phyloP scores from a whole-genome alignment of 2,329 filamentous ascomycete genomes.

The Fusarium setosum region DNA sequence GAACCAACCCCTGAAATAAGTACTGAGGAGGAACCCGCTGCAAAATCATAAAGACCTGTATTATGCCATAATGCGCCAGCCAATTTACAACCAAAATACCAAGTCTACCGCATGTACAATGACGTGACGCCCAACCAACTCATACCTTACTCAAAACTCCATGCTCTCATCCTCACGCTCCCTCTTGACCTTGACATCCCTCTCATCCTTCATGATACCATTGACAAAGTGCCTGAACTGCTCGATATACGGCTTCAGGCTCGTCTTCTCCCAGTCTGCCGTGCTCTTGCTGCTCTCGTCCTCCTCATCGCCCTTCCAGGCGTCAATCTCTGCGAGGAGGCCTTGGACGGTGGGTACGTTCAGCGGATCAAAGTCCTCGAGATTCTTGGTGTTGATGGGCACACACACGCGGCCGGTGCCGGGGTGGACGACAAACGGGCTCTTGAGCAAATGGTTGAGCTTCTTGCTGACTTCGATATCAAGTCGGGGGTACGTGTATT shows the following conservation, averaged over 20 bases:
- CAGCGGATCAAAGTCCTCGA: constrained; percentile 89
- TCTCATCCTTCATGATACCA: constrained; percentile 80
- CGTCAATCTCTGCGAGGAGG: constrained; percentile 86
- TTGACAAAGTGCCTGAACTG: constrained; percentile 87
- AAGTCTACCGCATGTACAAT: constrained; percentile 33
- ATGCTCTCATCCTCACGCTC: constrained; percentile 65
- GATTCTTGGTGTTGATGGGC: constrained; percentile 80
- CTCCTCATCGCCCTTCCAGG: constrained; percentile 70
- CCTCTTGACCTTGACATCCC: constrained; percentile 64
- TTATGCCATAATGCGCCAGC: constrained; percentile 33
- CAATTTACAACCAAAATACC: constrained; percentile 28
- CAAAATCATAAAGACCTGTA: constrained; percentile 28
- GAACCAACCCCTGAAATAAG: constrained; percentile 4
- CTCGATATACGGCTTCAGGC: constrained; percentile 91
- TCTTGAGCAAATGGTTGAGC: constrained; percentile 97
- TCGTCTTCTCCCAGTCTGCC: constrained; percentile 97
- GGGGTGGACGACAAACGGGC: constrained; percentile 95
- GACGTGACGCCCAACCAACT: constrained; percentile 21
- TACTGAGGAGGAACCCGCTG: constrained; percentile 8
- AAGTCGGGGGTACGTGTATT: constrained; percentile 97
- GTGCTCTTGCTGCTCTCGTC: constrained; percentile 54
- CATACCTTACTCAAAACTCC: constrained; percentile 58
- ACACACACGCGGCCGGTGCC: constrained; percentile 95
- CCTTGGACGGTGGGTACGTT: constrained; percentile 89
- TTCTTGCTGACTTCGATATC: constrained; percentile 99